phyloP scores from a whole-genome alignment of 345 rosid species.

The Erodium maritimum region DNA sequence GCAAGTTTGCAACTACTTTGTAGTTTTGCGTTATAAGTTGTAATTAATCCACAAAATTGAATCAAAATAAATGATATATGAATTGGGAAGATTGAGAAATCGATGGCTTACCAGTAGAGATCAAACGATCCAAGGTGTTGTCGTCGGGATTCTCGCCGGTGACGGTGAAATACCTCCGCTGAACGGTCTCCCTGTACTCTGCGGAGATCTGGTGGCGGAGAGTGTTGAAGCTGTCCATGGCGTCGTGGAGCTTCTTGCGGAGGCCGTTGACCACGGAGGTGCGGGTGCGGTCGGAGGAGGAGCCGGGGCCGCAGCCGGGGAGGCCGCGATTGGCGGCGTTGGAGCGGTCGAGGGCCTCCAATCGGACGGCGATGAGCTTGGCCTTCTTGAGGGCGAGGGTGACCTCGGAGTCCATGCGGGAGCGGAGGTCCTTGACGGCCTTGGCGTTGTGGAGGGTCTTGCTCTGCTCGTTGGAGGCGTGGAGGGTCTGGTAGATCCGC shows the following conservation, averaged over 20 bases:
- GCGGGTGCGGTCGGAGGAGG: conserved; percentile 83
- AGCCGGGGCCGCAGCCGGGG: conserved; percentile 80
- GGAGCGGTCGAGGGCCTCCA: conserved; percentile 83
- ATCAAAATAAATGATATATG: no score
- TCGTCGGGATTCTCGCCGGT: conserved; percentile 94
- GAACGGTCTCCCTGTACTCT: conserved; percentile 88
- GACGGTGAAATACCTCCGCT: conserved; percentile 81
- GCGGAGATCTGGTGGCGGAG: conserved; percentile 61
- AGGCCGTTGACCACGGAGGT: conserved; percentile 74
- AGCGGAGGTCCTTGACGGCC: conserved; percentile 63
- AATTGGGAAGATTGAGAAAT: no score
- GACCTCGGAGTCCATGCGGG: conserved; percentile 80
- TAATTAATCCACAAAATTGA: no score
- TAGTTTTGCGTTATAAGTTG: no score
- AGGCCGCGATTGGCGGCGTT: conserved; percentile 68
- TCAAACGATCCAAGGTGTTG: conserved; percentile 55
- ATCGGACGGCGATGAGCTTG: conserved; percentile 57
- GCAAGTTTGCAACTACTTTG: no score
- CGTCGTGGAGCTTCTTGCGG: conserved; percentile 84
- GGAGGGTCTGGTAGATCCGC: conserved; percentile 42
- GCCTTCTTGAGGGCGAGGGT: conserved; percentile 68
- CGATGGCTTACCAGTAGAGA: conserved; percentile 60
- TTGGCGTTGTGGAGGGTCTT: conserved; percentile 72
- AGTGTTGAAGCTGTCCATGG: conserved; percentile 65
- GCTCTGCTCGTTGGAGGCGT: conserved; percentile 73